phyloP scores from a whole-genome alignment of 768 basidiomycete genomes.

The Candolleomyces efflorescens region DNA sequence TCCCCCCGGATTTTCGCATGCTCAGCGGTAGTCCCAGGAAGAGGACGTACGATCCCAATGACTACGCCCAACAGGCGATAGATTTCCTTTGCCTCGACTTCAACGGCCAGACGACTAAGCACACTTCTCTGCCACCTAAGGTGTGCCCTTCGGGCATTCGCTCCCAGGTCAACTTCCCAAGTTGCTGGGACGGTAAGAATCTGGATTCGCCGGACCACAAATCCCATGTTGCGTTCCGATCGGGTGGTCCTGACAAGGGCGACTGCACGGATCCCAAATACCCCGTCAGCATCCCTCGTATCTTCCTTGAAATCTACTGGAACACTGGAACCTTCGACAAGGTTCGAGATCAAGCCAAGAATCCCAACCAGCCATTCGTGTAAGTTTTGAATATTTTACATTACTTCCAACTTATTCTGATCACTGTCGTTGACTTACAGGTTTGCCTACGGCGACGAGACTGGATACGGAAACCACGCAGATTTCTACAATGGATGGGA shows the following conservation, averaged over 20 bases:
- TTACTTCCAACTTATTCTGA: background rate
- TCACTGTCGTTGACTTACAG: constrained; percentile 16
- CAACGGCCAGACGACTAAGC: constrained; percentile 33
- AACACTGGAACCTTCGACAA: constrained; percentile 30
- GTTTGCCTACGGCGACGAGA: constrained; percentile 54
- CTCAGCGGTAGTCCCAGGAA: constrained; percentile 44
- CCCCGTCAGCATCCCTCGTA: constrained; percentile 42
- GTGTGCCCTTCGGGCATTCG: constrained; percentile 45
- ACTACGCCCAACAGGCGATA: constrained; percentile 40
- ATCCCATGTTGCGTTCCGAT: constrained; percentile 46
- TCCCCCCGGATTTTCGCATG: constrained; percentile 56
- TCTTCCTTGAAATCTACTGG: constrained; percentile 54
- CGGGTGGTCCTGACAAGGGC: constrained; percentile 44
- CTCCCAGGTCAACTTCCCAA: constrained; percentile 49
- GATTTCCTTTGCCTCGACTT: constrained; percentile 48
- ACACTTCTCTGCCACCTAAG: constrained; percentile 34
- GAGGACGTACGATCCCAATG: constrained; percentile 42
- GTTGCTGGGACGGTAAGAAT: constrained; percentile 56
- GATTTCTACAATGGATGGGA: constrained; percentile 66
- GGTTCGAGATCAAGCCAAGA: constrained; percentile 37
- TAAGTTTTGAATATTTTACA: constrained; percentile 21
- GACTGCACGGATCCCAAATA: constrained; percentile 43
- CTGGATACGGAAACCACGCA: constrained; percentile 58
- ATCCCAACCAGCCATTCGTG: constrained; percentile 51
- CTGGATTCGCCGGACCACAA: constrained; percentile 48